Percentiles rank a stretch among this genome's conserved stretches.
phyloP scores from a whole-genome alignment of 2,329 filamentous ascomycete genomes.

The Aspergillus novoparasiticus region DNA sequence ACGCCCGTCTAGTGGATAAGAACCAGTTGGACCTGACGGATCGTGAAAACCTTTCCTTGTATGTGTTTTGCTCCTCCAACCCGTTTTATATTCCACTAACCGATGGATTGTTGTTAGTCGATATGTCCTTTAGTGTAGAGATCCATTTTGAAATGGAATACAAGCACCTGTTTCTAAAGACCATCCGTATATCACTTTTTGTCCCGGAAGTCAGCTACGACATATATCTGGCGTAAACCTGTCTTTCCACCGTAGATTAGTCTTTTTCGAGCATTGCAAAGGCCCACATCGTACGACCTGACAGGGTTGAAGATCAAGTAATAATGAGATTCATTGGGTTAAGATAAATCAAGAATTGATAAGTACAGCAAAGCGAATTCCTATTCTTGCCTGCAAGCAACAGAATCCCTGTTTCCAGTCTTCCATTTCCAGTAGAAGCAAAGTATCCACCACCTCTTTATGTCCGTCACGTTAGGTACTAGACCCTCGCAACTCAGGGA shows the following conservation, averaged over 20 bases:
- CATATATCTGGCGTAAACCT: too few relatives aligned
- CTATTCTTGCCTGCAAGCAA: neutral
- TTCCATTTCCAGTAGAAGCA: neutral
- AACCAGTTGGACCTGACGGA: conserved; percentile 42
- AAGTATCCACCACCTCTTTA: neutral
- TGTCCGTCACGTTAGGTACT: neutral
- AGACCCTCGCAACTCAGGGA: neutral
- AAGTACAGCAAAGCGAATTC: neutral
- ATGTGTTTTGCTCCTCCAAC: neutral
- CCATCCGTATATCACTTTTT: neutral
- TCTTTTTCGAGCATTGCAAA: too few relatives aligned
- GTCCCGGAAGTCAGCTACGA: too few relatives aligned
- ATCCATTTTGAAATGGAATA: neutral
- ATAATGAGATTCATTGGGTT: neutral
- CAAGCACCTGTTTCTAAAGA: neutral
- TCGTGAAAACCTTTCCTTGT: conserved; percentile 33
- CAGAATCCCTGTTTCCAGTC: neutral
- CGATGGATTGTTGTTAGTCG: neutral
- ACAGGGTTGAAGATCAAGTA: neutral
- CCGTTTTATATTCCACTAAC: neutral
- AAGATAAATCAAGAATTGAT: neutral
- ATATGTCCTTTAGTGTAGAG: neutral
- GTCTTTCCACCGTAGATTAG: too few relatives aligned
- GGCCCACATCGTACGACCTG: too few relatives aligned
- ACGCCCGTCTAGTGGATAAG: conserved; percentile 36